Evolutionary conservation across 306 rosid species (phyloP).

Genomic region (Vachellia collinsii): DNA sequence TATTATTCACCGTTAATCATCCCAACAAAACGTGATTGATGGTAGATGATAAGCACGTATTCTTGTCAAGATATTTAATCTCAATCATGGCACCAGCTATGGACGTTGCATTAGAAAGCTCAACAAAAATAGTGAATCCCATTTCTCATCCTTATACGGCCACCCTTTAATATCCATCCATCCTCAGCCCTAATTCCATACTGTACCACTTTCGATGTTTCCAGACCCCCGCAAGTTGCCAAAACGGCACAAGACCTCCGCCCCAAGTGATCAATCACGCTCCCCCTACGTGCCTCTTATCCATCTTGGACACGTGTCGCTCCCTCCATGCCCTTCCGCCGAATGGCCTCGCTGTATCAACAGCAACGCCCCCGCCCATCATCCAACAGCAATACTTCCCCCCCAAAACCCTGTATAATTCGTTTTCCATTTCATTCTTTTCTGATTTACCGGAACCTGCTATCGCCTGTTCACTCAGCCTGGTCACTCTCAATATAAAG

Average conservation of each 20-base stretch:
- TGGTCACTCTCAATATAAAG: conserved; percentile 49
- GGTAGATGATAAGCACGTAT: too few species aligned
- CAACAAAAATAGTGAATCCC: not conserved
- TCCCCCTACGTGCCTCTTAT: conserved; percentile 45
- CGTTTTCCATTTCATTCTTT: not conserved
- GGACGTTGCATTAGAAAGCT: not conserved
- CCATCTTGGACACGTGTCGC: conserved; percentile 53
- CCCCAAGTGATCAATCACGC: not conserved
- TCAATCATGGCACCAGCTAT: too few species aligned
- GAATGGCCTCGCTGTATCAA: conserved; percentile 43
- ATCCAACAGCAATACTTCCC: not conserved
- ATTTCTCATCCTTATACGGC: not conserved
- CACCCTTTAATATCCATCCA: not conserved
- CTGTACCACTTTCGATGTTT: conserved; percentile 21
- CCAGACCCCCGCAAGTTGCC: conserved; percentile 32
- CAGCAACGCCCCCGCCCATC: conserved; percentile 6
- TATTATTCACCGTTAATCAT: too few species aligned
- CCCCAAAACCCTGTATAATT: conserved; percentile 30
- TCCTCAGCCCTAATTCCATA: not conserved
- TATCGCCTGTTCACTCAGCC: conserved; percentile 39
- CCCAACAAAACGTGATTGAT: too few species aligned
- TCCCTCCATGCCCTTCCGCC: not conserved
- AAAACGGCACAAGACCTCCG: not conserved
- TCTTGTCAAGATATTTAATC: too few species aligned
- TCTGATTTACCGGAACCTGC: conserved; percentile 58